Conservation (phyloP, 805 yeast species). For the Cyberlindnera veronae region DNA sequence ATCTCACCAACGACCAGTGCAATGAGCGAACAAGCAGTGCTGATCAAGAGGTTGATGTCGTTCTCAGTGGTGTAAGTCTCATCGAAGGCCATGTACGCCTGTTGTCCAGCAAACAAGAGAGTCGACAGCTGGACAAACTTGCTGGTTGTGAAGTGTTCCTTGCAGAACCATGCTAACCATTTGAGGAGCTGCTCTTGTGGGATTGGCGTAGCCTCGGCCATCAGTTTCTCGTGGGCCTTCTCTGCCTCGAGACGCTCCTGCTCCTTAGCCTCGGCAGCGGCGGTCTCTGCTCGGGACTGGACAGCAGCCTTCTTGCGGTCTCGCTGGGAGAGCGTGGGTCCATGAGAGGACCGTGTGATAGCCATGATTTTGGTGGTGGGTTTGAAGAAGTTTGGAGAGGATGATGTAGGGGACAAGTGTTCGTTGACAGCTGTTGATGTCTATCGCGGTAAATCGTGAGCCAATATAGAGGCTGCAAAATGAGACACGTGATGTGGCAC, state of each 20-base stretch:
- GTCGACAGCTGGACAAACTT: conserved; percentile 27
- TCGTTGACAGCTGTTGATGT: neutral
- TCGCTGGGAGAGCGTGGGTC: conserved; percentile 21
- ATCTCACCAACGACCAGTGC: conserved; percentile 24
- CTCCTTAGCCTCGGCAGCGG: conserved; percentile 6
- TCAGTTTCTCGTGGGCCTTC: conserved; percentile 2
- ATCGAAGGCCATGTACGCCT: conserved; percentile 19
- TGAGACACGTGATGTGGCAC: too few species aligned
- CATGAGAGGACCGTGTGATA: conserved; percentile 11
- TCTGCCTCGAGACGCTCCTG: conserved; percentile 3
- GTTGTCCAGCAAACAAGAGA: conserved; percentile 24
- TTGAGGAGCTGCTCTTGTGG: conserved; percentile 25
- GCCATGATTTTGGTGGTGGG: conserved; percentile 5
- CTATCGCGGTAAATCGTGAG: too few species aligned
- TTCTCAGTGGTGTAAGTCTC: conserved; percentile 10
- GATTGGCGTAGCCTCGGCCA: conserved; percentile 3
- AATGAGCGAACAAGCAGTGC: conserved; percentile 23
- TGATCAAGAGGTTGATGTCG: conserved; percentile 22
- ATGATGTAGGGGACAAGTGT: too few species aligned
- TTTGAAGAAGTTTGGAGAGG: neutral
- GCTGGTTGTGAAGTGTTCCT: conserved; percentile 21
- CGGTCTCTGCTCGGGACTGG: conserved; percentile 7
- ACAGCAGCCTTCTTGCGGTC: conserved; percentile 20
- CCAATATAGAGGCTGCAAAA: too few species aligned
- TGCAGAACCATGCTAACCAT: conserved; percentile 18